Conservation (phyloP, 208 protist species). For the Acanthamoeba sp. region DNA sequence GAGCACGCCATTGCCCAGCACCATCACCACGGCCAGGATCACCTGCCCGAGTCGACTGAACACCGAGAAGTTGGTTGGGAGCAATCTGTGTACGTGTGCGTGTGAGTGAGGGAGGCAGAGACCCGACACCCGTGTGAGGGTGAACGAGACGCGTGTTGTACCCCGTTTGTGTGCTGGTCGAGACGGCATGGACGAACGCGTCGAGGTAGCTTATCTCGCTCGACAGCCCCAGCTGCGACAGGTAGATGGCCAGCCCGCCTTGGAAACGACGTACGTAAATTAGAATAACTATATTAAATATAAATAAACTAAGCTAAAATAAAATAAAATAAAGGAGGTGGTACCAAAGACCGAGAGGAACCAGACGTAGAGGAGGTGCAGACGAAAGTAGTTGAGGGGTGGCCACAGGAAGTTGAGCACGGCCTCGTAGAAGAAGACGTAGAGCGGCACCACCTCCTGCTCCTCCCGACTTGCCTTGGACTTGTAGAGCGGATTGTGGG, state of each 20-base stretch:
- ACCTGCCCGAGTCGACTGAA: neutral
- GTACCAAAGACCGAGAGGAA: neutral
- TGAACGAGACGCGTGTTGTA: neutral
- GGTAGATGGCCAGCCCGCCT: conserved; percentile 18
- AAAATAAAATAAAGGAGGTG: no score
- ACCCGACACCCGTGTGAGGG: neutral
- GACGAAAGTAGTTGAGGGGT: conserved; percentile 19
- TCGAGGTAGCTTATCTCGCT: neutral
- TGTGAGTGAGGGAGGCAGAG: neutral
- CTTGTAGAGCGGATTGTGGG: conserved; percentile 47
- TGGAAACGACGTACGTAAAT: no score
- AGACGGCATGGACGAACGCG: neutral
- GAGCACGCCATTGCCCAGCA: conserved; percentile 16
- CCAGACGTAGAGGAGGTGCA: conserved; percentile 35
- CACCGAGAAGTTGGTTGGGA: neutral
- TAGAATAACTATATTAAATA: no score
- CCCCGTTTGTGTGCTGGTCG: neutral
- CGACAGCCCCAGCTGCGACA: neutral
- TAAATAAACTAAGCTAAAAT: no score
- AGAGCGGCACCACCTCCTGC: neutral
- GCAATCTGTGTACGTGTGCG: neutral
- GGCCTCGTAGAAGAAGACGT: conserved; percentile 29
- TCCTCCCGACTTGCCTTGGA: neutral
- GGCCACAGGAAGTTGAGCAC: conserved; percentile 38
- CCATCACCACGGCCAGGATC: neutral